Percentiles rank a stretch among this genome's conserved stretches.
Evolutionary conservation across 1,284 basidiomycete species (phyloP).

Genomic region (Puccinia horiana): DNA sequence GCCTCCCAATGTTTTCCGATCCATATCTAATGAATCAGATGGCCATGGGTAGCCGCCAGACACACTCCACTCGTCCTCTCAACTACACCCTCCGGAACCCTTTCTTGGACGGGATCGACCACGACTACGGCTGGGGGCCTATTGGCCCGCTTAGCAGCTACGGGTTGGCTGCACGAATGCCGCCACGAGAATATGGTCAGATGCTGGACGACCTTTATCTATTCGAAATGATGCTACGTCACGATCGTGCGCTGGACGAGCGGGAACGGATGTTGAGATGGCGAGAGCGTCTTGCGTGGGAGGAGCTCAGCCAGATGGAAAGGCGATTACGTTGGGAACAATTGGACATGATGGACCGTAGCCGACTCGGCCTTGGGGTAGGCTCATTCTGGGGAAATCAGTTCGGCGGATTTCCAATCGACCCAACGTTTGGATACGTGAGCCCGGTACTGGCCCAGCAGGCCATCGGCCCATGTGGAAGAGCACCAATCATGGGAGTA

Average conservation of each 20-base stretch:
- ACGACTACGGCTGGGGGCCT: constrained; percentile 39
- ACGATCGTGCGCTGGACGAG: constrained; percentile 33
- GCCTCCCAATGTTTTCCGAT: constrained; percentile 26
- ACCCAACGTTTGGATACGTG: constrained; percentile 39
- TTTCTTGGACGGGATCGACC: constrained; percentile 44
- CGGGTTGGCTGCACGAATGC: constrained; percentile 1
- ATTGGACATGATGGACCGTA: constrained; percentile 32
- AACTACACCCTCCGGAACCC: constrained; percentile 28
- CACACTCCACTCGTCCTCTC: neutral
- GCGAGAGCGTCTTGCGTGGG: constrained; percentile 46
- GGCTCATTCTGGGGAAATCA: constrained; percentile 47
- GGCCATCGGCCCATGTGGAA: neutral
- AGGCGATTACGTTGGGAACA: constrained; percentile 31
- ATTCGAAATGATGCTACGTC: constrained; percentile 39
- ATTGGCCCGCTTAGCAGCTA: constrained; percentile 30
- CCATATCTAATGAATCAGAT: constrained; percentile 3
- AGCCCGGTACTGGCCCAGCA: neutral
- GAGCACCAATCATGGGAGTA: constrained; percentile 36
- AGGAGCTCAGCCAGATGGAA: constrained; percentile 33
- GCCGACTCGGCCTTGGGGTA: constrained; percentile 31
- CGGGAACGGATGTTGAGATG: constrained; percentile 41
- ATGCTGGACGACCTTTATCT: constrained; percentile 48
- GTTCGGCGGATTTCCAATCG: constrained; percentile 29
- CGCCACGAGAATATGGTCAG: constrained; percentile 22
- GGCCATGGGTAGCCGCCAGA: neutral